A percentile compares a stretch with the other conserved stretches of the same genome.
These are phyloP conservation scores for Mrakia gelida DNA, from an alignment of 768 basidiomycete genomes.

Conservation along the genomic window DNA sequence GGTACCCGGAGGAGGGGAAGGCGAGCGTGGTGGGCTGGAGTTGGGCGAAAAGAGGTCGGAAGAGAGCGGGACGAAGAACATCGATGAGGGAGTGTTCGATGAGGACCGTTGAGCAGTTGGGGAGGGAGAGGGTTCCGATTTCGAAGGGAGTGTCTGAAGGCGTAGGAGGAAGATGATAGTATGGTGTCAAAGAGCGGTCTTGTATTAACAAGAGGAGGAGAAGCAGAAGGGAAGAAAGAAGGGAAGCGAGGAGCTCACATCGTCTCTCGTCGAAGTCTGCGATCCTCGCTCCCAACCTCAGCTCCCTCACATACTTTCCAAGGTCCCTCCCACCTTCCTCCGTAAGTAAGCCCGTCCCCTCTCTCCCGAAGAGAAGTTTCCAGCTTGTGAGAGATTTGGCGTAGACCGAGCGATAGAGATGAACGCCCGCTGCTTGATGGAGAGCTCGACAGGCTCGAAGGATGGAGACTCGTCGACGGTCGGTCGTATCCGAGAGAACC, in stretches of 20 bases:
- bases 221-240: neutral
- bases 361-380: neutral
- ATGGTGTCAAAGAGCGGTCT: neutral
- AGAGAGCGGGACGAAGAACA: neutral
- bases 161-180: neutral
- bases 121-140: neutral
- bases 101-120: neutral
- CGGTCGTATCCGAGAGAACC: neutral
- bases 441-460: neutral
- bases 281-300: neutral
- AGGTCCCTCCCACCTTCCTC: neutral
- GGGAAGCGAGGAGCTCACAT: neutral
- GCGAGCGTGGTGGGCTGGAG: conserved; percentile 46
- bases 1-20: neutral
- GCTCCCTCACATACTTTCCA: neutral
- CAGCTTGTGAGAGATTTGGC: neutral
- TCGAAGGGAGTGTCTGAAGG: neutral
- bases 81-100: neutral
- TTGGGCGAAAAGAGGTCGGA: conserved; percentile 6
- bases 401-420: neutral
- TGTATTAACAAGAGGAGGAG: no score
- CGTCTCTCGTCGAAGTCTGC: neutral
- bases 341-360: neutral
- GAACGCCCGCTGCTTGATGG: neutral
- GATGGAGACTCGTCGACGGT: neutral